Evolutionary conservation across 1,139 yeast species (phyloP).

Genomic region (Lodderomyces margitis): DNA sequence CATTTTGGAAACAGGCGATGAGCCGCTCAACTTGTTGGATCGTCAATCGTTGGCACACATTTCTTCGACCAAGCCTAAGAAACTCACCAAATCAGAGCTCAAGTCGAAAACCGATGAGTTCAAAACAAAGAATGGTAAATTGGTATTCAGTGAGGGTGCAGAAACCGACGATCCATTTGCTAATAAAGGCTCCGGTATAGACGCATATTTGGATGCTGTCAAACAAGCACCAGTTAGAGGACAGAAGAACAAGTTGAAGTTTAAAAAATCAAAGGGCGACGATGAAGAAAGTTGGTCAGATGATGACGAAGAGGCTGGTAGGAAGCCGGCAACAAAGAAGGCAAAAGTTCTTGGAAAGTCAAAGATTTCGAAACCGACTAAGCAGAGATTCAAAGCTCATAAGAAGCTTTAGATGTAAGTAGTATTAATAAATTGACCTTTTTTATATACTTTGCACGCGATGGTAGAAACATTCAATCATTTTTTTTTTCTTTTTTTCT

Average conservation of each 20-base stretch:
- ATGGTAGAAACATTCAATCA: background rate
- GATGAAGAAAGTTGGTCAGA: slow-evolving; percentile 49
- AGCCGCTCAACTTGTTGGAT: slow-evolving; percentile 87
- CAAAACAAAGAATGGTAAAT: slow-evolving; percentile 54
- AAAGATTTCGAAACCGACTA: slow-evolving; percentile 34
- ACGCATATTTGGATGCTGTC: slow-evolving; percentile 92
- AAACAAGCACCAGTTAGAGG: slow-evolving; percentile 92
- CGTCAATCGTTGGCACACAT: slow-evolving; percentile 81
- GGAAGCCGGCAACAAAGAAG: slow-evolving; percentile 15
- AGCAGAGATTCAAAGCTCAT: slow-evolving; percentile 53
- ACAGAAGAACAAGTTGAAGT: slow-evolving; percentile 86
- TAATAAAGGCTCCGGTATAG: slow-evolving; percentile 58
- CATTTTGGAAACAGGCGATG: slow-evolving; percentile 75
- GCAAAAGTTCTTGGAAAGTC: slow-evolving; percentile 21
- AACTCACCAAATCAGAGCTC: slow-evolving; percentile 43
- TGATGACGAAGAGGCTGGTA: slow-evolving; percentile 30
- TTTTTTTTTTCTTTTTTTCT: background rate
- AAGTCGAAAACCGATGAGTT: slow-evolving; percentile 48
- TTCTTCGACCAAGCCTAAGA: slow-evolving; percentile 78
- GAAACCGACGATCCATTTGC: slow-evolving; percentile 43
- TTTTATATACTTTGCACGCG: background rate
- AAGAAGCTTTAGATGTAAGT: slow-evolving; percentile 35
- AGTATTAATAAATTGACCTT: background rate
- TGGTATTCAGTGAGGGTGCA: slow-evolving; percentile 42
- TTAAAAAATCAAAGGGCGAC: slow-evolving; percentile 61